Conservation (phyloP, 192 early-diverging fungal genomes). For the Coemansia sp. region DNA sequence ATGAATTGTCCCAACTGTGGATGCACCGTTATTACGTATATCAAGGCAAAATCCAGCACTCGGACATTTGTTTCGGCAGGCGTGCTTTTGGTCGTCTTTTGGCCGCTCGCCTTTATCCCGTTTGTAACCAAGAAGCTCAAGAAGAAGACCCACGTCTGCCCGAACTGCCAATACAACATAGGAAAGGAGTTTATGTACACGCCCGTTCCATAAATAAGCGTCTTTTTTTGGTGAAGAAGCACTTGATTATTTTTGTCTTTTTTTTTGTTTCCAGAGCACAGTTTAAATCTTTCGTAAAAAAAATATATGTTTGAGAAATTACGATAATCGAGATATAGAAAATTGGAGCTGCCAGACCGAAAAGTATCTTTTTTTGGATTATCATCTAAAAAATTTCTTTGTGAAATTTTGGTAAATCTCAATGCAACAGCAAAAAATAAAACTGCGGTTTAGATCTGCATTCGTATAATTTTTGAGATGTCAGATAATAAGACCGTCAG, state of each 20-base stretch:
- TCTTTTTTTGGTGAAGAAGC: too few relatives aligned
- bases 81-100: conserved; percentile 33
- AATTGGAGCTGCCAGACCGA: too few relatives aligned
- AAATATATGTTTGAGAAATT: too few relatives aligned
- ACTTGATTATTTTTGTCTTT: too few relatives aligned
- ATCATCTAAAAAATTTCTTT: neutral
- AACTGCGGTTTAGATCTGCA: neutral
- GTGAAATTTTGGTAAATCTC: neutral
- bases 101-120: conserved; percentile 43
- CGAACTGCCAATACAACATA: conserved; percentile 34
- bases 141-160: conserved; percentile 37
- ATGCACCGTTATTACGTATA: conserved; percentile 26
- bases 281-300: too few relatives aligned
- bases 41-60: conserved; percentile 25
- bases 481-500: too few relatives aligned
- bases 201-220: neutral
- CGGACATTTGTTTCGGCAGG: conserved; percentile 36
- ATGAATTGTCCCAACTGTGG: conserved; percentile 32
- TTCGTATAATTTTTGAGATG: neutral
- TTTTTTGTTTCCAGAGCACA: too few relatives aligned
- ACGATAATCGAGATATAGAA: too few relatives aligned
- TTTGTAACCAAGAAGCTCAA: conserved; percentile 36
- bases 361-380: neutral
- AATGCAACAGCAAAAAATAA: neutral
- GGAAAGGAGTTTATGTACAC: conserved; percentile 38